phyloP scores from a whole-genome alignment of 202 grass and related monocot species.

The Schoenoplectus tabernaemontani region DNA sequence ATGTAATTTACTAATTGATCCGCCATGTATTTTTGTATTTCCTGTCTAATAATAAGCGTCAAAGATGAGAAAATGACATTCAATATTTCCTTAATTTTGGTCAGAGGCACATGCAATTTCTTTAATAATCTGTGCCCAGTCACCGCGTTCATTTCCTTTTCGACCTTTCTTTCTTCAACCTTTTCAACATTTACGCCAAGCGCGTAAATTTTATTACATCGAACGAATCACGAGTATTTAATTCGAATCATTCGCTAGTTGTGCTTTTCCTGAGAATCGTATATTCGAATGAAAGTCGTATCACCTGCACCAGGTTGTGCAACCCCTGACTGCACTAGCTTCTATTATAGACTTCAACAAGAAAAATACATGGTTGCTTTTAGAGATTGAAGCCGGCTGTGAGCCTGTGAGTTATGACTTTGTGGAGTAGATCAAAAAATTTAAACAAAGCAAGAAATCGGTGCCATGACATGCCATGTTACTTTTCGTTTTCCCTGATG shows the following conservation, averaged over 20 bases:
- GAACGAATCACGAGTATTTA: neutral
- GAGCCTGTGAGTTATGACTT: neutral
- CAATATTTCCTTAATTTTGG: neutral
- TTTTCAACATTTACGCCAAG: neutral
- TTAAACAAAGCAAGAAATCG: neutral
- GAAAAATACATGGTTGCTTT: neutral
- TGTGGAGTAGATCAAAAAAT: neutral
- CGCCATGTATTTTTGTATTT: too few relatives aligned
- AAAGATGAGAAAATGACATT: neutral
- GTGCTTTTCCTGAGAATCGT: neutral
- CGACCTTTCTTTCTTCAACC: neutral
- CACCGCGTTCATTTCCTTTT: neutral
- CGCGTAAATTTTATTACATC: neutral
- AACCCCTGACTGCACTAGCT: neutral
- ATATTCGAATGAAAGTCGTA: neutral
- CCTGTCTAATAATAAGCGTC: neutral
- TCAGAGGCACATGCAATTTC: neutral
- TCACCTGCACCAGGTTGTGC: neutral
- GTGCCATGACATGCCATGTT: constrained; percentile 1
- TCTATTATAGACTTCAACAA: neutral
- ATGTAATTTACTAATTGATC: too few relatives aligned
- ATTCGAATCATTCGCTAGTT: too few relatives aligned
- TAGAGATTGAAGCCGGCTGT: neutral
- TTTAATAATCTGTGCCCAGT: neutral
- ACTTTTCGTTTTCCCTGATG: neutral